Conservation (phyloP, 805 yeast genomes). For the Metschnikowia lochheadii region DNA sequence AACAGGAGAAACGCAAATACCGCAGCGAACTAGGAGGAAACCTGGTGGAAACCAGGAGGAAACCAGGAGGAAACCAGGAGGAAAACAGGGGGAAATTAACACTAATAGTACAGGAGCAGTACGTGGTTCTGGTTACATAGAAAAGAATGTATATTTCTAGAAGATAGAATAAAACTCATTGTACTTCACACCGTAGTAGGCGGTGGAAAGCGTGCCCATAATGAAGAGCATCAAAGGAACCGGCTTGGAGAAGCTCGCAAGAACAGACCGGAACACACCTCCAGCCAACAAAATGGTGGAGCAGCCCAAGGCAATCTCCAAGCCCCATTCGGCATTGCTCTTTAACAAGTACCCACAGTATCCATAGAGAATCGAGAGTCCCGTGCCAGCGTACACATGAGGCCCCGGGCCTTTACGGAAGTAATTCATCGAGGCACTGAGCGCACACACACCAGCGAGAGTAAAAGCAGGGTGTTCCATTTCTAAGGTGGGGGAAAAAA, state of each 20-base stretch:
- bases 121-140: too few species aligned
- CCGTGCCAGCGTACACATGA: constrained; percentile 72
- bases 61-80: too few species aligned
- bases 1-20: too few species aligned
- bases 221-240: constrained; percentile 64
- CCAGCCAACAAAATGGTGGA: constrained; percentile 64
- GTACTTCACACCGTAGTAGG: constrained; percentile 73
- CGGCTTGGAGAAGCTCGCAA: constrained; percentile 60
- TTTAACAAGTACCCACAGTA: constrained; percentile 70
- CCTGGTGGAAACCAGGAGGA: too few species aligned
- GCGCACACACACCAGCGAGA: constrained; percentile 60
- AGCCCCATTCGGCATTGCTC: constrained; percentile 72
- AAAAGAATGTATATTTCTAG: background rate
- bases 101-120: too few species aligned
- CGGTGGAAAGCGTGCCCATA: constrained; percentile 60
- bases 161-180: constrained; percentile 55
- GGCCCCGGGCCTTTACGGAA: constrained; percentile 68
- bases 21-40: too few species aligned
- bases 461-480: constrained; percentile 80
- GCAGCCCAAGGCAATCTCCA: constrained; percentile 73
- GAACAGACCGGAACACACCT: constrained; percentile 66
- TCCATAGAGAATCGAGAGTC: constrained; percentile 58
- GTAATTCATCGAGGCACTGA: constrained; percentile 72
- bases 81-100: too few species aligned
- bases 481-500: too few species aligned